Evolutionary conservation across 805 yeast genomes (phyloP), one percentile per base, ranked within the genome.

Genomic region (Scheffersomyces ergatensis): DNA sequence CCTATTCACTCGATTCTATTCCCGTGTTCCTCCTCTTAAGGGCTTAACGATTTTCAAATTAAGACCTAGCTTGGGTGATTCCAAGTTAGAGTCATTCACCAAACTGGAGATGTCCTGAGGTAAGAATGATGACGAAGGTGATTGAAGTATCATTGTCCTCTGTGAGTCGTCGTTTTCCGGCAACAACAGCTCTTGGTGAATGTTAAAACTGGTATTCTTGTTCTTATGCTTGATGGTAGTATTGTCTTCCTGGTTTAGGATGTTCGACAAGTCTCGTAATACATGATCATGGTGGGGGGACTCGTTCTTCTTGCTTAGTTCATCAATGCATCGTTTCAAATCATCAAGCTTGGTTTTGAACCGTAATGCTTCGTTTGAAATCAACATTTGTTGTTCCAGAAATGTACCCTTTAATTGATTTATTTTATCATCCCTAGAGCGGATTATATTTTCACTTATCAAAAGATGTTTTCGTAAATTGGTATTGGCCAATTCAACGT

Each of bases 41-140:
- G 86, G 85, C 55, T 80, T 82, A 15, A 82, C 78, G 6, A 83
- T 82, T 38, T 79, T 62, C 44, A 81, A 62, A 54, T 80, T 78
- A 36, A 80, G 60, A 1, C 84, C 84, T 16, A 65, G 62, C 44
- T 67, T 65, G 13, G 70, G 67, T 3, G 68, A 59, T 1, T 38
- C 32, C 5, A 7, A 7, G 6, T 14, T 29, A 14, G 18, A 14
- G 4, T 29, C 9, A 29, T n/a, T 6, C 15, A 15, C 6, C 4
- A n/a, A 5, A 21, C 24, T 14, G 16, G 32, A n/a, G 15, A 16
- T 19, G 11, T 27, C 12, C 15, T 27, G 37, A 12, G 35, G 15
- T 16, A 13, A 8, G 29, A 19, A n/a, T 13, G 26, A 5, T 15
- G 32, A 11, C 25, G 29, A 6, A 23, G n/a, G 4, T 19, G 20